Evolutionary conservation across 495 filamentous ascomycete genomes (phyloP), one percentile per base, ranked within the genome.

Genomic region (Aspergillus panamensis): DNA sequence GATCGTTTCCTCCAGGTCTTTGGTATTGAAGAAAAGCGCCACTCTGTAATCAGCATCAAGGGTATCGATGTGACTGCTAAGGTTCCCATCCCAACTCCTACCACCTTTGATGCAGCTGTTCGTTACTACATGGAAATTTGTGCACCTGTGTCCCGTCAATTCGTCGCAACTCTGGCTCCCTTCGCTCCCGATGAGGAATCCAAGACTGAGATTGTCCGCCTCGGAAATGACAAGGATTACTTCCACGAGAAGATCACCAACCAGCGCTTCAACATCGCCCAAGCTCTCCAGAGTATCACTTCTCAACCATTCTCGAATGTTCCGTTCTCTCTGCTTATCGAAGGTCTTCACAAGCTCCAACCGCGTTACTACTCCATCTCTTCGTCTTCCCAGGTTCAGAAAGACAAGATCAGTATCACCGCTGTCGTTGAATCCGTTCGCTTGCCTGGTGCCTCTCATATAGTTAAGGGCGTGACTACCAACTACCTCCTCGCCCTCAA

Each of bases 281-380:
- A 96, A 62, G 86, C 89, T 30, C 79, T 99, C n/a, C 81, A 91
- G 62, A 84, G 77, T 56, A 80, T 96, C 60, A 82, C 86, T 48
- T 81, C 84, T 25, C 77, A 89, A 75, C 80, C 82, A 45, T 99
- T 95, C 88, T 73, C 81, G 19, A 84, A 83, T 45, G 84, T 96
- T 45, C 95, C 94, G 14, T 97, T 99, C 76, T 96, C 95, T 6
- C 83, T 92, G 62, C 84, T 97, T 60, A 94, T 97, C 60, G 94
- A 99, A 77, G 89, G 91, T 61, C 71, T 97, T 53, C 88, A 88
- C 74, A 96, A 96, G 78, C 84, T 99, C 45, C 94, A 97, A 68
- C 92, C 95, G 8, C 90, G 94, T 30, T 99, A 97, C 80, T 99
- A 99, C 79, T 97, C 95, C 21, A 99, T 99, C 71, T 99, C 94